Percentiles rank a stretch among this genome's conserved stretches.
Conservation (phyloP, 1,284 basidiomycete genomes). For the Boletus subluridellus region DNA sequence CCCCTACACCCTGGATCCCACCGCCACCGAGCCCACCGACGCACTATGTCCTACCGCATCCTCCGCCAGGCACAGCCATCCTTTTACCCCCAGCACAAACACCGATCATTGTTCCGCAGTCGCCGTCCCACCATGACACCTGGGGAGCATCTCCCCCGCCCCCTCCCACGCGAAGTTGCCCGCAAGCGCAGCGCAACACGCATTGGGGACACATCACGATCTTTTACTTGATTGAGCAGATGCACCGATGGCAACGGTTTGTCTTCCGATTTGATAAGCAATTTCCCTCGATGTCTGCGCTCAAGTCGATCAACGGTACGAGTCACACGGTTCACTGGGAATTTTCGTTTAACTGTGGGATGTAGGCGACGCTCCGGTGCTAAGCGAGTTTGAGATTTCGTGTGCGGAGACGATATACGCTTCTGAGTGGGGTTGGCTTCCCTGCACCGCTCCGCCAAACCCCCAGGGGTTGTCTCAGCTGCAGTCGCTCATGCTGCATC, state of each 20-base stretch:
- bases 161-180: conserved; percentile 23
- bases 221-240: conserved; percentile 71
- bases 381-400: conserved; percentile 73
- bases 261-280: conserved; percentile 72
- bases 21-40: conserved; percentile 33
- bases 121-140: conserved; percentile 34
- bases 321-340: conserved; percentile 8
- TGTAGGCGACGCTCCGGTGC: conserved; percentile 63
- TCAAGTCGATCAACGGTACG: conserved; percentile 65
- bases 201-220: conserved; percentile 77
- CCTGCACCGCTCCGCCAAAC: conserved; percentile 43
- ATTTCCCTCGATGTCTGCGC: conserved; percentile 64
- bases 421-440: conserved; percentile 68
- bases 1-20: conserved; percentile 40
- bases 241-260: conserved; percentile 75
- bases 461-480: conserved; percentile 45
- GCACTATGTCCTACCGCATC: conserved; percentile 42
- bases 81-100: conserved; percentile 40
- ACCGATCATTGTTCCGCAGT: conserved; percentile 36
- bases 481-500: conserved; percentile 56
- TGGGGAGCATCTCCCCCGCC: conserved; percentile 31
- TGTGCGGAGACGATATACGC: conserved; percentile 60
- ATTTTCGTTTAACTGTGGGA: conserved; percentile 5
- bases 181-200: conserved; percentile 42
- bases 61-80: conserved; percentile 33